Evolutionary conservation across 495 filamentous ascomycete species (phyloP).

Genomic region (Aspergillus taichungensis): DNA sequence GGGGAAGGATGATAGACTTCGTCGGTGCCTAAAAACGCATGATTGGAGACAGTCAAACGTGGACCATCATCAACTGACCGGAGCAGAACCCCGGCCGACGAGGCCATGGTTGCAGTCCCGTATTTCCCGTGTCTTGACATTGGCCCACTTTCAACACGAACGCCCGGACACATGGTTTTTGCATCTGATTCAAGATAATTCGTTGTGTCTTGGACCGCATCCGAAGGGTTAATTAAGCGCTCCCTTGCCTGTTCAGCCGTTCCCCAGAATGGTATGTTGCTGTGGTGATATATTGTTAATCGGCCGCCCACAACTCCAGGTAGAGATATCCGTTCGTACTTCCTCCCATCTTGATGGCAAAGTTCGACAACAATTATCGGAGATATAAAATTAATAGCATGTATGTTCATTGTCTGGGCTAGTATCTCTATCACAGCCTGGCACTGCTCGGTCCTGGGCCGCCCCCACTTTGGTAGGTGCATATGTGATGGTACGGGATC

Average conservation of each 20-base stretch:
- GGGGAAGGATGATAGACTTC: constrained; percentile 3
- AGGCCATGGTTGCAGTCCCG: not conserved
- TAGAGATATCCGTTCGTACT: not conserved
- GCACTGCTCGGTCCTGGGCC: no score
- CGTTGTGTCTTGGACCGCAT: not conserved
- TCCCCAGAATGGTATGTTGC: not conserved
- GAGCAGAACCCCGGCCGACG: not conserved
- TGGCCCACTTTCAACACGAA: not conserved
- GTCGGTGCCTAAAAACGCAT: not conserved
- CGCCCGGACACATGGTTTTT: not conserved
- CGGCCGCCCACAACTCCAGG: not conserved
- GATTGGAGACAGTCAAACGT: not conserved
- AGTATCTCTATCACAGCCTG: no score
- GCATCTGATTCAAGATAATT: not conserved
- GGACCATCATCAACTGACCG: not conserved
- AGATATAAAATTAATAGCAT: not conserved
- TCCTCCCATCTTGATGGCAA: not conserved
- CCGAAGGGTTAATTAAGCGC: no score
- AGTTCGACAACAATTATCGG: constrained; percentile 1
- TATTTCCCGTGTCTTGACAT: not conserved
- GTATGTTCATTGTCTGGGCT: no score
- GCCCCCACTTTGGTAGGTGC: no score
- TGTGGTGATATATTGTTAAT: not conserved
- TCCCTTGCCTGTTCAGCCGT: not conserved
- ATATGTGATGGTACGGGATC: no score